A percentile compares a stretch with the other conserved stretches of the same genome.
phyloP scores from a whole-genome alignment of 2,329 filamentous ascomycete species.

The Trichoderma sp. region DNA sequence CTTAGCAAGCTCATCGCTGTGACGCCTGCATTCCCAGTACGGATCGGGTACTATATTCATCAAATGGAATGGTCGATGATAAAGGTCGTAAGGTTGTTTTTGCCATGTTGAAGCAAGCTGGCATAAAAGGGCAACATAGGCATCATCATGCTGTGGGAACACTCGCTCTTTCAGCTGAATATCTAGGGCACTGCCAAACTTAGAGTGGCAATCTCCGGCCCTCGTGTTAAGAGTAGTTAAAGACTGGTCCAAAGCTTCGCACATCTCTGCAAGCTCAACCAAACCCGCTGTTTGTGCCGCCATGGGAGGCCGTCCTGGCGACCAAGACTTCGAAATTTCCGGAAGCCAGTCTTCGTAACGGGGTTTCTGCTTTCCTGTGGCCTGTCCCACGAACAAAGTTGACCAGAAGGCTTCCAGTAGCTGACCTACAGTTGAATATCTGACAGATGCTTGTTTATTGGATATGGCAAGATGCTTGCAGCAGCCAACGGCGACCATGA shows the following conservation, averaged over 20 bases:
- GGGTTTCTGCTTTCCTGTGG: too few relatives aligned
- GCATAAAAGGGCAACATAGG: background rate
- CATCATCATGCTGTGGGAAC: constrained; percentile 1
- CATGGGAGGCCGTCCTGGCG: background rate
- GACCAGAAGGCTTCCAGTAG: constrained; percentile 15
- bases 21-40: constrained; percentile 1
- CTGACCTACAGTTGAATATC: background rate
- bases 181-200: background rate
- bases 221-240: background rate
- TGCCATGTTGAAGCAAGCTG: constrained; percentile 6
- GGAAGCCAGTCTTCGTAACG: constrained; percentile 6
- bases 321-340: constrained; percentile 7
- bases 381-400: constrained; percentile 3
- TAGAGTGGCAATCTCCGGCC: background rate
- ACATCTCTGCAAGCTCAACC: background rate
- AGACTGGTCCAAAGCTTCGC: background rate
- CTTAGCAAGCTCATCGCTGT: background rate
- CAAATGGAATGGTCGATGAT: constrained; percentile 4
- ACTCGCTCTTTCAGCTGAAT: background rate
- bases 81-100: constrained; percentile 2
- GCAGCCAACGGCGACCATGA: constrained; percentile 11
- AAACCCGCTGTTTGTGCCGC: background rate
- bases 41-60: background rate
- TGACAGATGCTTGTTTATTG: background rate
- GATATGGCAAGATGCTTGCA: constrained; percentile 12